Conservation (phyloP, 1,139 yeast species). For the Pichia sp. region DNA sequence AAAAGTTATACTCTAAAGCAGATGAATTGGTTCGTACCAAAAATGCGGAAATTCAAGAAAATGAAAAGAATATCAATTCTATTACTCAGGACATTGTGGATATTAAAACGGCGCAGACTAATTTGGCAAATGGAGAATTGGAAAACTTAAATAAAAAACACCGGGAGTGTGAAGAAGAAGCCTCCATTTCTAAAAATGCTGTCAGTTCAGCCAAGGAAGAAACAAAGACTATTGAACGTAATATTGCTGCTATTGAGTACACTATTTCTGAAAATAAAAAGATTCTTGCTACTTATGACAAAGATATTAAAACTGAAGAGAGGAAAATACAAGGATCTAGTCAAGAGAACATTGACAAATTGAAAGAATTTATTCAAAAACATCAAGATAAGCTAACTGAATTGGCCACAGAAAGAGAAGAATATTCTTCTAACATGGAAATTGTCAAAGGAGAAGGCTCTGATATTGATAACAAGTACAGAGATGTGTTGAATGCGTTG, state of each 20-base stretch:
- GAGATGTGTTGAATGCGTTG: conserved; percentile 38
- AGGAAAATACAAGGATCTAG: conserved; percentile 20
- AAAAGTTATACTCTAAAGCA: conserved; percentile 32
- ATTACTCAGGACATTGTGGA: conserved; percentile 1
- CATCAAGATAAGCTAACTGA: conserved; percentile 19
- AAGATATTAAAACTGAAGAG: conserved; percentile 31
- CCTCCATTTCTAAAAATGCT: conserved; percentile 6
- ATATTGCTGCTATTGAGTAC: conserved; percentile 3
- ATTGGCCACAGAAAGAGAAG: conserved; percentile 13
- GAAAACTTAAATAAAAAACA: conserved; percentile 4
- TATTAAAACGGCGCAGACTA: not conserved
- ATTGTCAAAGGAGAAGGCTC: conserved; percentile 26
- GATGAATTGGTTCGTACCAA: conserved; percentile 30
- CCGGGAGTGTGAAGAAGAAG: conserved; percentile 17
- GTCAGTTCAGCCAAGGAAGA: conserved; percentile 13
- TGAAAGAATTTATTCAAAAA: conserved; percentile 16
- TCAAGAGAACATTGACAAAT: conserved; percentile 24
- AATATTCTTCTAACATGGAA: conserved; percentile 11
- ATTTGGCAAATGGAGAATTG: conserved; percentile 10
- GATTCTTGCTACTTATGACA: conserved; percentile 20
- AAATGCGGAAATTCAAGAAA: conserved; percentile 11
- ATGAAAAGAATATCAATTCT: not conserved
- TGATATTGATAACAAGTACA: conserved; percentile 8
- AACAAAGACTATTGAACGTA: conserved; percentile 14
- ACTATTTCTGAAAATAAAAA: conserved; percentile 16